Evolutionary conservation across 2,329 filamentous ascomycete genomes (phyloP).

Genomic region (Neofusicoccum sp.): DNA sequence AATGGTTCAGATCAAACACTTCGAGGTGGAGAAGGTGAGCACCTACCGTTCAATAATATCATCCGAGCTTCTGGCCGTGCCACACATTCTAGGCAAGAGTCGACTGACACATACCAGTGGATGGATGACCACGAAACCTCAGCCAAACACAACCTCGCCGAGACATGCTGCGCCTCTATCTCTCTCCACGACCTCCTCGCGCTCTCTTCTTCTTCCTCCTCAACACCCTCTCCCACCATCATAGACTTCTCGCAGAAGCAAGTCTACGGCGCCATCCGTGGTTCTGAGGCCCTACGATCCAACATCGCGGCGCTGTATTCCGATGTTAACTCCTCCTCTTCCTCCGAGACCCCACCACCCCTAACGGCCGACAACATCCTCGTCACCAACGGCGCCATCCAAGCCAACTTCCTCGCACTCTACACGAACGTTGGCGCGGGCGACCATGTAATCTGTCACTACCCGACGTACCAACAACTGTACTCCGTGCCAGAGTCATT

Average conservation of each 20-base stretch:
- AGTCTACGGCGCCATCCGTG: conserved; percentile 73
- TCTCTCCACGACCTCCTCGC: conserved; percentile 65
- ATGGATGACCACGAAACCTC: conserved; percentile 55
- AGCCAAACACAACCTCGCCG: conserved; percentile 67
- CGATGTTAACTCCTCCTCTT: conserved; percentile 44
- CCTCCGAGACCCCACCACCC: conserved; percentile 22
- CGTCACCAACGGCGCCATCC: conserved; percentile 76
- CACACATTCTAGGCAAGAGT: background rate
- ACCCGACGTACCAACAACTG: conserved; percentile 83
- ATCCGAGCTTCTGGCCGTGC: background rate
- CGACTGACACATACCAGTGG: conserved; percentile 43
- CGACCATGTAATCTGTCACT: conserved; percentile 83
- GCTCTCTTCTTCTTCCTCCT: conserved; percentile 60
- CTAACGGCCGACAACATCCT: conserved; percentile 66
- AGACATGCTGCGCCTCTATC: conserved; percentile 74
- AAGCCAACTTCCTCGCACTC: conserved; percentile 78
- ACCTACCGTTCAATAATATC: background rate
- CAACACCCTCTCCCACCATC: conserved; percentile 40
- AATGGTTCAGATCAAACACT: conserved; percentile 21
- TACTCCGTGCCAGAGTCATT: conserved; percentile 72
- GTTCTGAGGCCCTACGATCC: conserved; percentile 60
- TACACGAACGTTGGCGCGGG: conserved; percentile 69
- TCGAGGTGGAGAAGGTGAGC: conserved; percentile 3
- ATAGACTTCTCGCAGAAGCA: conserved; percentile 52
- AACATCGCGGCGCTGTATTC: conserved; percentile 67